Percentiles rank a stretch among this genome's conserved stretches.
Evolutionary conservation across 2,329 filamentous ascomycete species (phyloP).

Genomic region (Zasmidium cellare): DNA sequence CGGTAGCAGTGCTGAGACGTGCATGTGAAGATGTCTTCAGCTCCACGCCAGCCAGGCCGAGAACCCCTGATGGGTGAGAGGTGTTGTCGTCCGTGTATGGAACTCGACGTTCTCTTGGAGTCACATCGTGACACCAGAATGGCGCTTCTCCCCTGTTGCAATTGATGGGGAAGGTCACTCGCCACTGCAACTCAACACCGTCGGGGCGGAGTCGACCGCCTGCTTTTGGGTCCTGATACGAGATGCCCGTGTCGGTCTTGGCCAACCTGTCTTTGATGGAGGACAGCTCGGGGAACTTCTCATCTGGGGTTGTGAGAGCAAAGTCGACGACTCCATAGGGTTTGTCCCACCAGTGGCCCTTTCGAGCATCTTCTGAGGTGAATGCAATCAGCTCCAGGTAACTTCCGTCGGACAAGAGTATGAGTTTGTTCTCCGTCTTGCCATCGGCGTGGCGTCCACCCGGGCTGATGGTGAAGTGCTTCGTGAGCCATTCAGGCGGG

Average conservation of each 20-base stretch:
- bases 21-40: slow-evolving; percentile 11
- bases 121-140: slow-evolving; percentile 68
- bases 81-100: slow-evolving; percentile 44
- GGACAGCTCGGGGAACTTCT: slow-evolving; percentile 21
- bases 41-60: slow-evolving; percentile 51
- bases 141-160: slow-evolving; percentile 46
- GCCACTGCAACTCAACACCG: slow-evolving; percentile 60
- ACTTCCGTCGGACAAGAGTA: slow-evolving; percentile 62
- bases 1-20: slow-evolving; percentile 19
- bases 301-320: slow-evolving; percentile 51
- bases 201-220: slow-evolving; percentile 59
- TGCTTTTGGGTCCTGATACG: slow-evolving; percentile 50
- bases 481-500: slow-evolving; percentile 53
- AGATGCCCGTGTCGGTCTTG: slow-evolving; percentile 33
- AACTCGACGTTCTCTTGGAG: slow-evolving; percentile 56
- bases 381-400: slow-evolving; percentile 70
- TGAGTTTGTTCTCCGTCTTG: slow-evolving; percentile 61
- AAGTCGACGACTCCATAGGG: slow-evolving; percentile 59
- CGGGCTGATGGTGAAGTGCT: slow-evolving; percentile 58
- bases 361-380: slow-evolving; percentile 47
- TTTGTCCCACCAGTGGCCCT: slow-evolving; percentile 58
- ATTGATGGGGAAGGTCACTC: slow-evolving; percentile 51
- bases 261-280: slow-evolving; percentile 23
- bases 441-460: slow-evolving; percentile 64
- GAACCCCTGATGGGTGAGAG: slow-evolving; percentile 53